Base-by-base conservation (phyloP, 495 filamentous ascomycete species). In the Penicillium odoratum region DNA sequence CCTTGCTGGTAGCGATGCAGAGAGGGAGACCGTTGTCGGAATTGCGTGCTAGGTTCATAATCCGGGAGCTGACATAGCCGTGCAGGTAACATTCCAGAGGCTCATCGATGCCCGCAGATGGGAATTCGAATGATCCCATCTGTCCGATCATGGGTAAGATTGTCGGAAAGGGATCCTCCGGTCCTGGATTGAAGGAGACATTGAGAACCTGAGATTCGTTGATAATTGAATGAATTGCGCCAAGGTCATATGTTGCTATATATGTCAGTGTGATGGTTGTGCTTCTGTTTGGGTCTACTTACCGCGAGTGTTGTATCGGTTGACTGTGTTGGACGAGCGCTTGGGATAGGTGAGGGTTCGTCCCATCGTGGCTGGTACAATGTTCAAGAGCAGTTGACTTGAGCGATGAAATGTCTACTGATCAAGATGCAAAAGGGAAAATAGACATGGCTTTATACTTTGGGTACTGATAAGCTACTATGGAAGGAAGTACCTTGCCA, bases 101-200 rank as follows among this genome's bases (percentile, higher is more conserved):
- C 57, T 90, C 86, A n/a, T 84, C 81, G 16, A 85, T 74, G 59
- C 80, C 68, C 7, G 83, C 80, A 55, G 84, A 86, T 25, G 87
- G 86, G 57, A 80, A 77, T 10, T 74, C 76, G 63, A 86, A 93
- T 47, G 83, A 88, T 15, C 81, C 88, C 86, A 93, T 91, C 60
- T 85, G 83, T 46, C 92, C 92, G 59, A 96, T 89, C 91, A 96
- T 94, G 44, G 93, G 93, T 0, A 97, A 78, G 58, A 88, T 85
- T 48, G 82, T 79, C 4, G 92, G 91, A 61, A 92, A 92, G 8
- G 87, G 86, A 56, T 87, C 84, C 44, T 79, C 71, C 0, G 81
- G 76, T 6, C 76, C 75, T 26, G 81, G 74, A 30, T 76, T 79
- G 83, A 96, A 97, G 56, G 92, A 91, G 57, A 97, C 85, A 75